phyloP scores from a whole-genome alignment of 352 stramenopile genomes.

The Globisporangium spinosum region DNA sequence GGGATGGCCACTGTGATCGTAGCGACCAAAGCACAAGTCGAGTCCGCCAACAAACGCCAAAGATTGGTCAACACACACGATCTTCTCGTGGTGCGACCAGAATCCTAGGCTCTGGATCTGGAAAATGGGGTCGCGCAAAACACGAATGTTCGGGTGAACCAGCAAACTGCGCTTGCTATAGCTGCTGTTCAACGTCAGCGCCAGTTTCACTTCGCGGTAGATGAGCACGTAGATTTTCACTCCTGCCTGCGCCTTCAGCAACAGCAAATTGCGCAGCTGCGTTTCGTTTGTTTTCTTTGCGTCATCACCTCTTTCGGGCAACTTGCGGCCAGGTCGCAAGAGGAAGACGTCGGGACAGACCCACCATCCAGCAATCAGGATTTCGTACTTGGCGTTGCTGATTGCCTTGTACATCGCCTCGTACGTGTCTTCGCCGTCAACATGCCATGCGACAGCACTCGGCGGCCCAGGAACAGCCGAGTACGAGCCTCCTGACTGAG shows the following conservation, averaged over 20 bases:
- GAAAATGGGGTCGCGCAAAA: conserved; percentile 89
- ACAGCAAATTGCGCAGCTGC: conserved; percentile 70
- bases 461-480: conserved; percentile 35
- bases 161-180: conserved; percentile 83
- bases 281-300: conserved; percentile 59
- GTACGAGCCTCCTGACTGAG: conserved; percentile 57
- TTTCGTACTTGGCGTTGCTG: conserved; percentile 80
- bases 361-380: conserved; percentile 91
- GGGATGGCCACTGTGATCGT: conserved; percentile 74
- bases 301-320: conserved; percentile 39
- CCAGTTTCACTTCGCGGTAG: conserved; percentile 88
- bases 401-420: conserved; percentile 87
- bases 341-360: conserved; percentile 85
- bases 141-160: conserved; percentile 84
- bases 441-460: conserved; percentile 77
- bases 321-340: conserved; percentile 54
- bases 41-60: conserved; percentile 81
- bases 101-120: conserved; percentile 88
- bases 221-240: conserved; percentile 91
- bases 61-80: conserved; percentile 88
- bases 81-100: conserved; percentile 93
- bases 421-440: conserved; percentile 86
- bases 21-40: conserved; percentile 88
- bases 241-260: conserved; percentile 73
- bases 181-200: conserved; percentile 85